phyloP scores from a whole-genome alignment of 2,329 filamentous ascomycete species.

The Cercospora janseana region DNA sequence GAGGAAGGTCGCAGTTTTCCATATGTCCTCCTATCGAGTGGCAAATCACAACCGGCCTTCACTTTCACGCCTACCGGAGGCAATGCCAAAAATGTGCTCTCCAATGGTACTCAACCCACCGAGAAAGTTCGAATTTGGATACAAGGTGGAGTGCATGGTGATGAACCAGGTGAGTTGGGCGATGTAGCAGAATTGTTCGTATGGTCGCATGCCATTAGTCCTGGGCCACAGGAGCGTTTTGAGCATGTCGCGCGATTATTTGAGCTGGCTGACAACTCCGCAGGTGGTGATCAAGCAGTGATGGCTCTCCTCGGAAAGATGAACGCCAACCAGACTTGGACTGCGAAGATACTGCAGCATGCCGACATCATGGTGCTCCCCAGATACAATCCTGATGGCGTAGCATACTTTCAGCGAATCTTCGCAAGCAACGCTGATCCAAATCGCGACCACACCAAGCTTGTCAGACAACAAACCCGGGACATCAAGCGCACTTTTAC shows the following conservation, averaged over 20 bases:
- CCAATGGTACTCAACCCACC: slow-evolving; percentile 10
- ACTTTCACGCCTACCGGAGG: slow-evolving; percentile 12
- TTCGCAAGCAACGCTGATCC: slow-evolving; percentile 41
- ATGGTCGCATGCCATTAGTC: no score
- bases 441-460: slow-evolving; percentile 41
- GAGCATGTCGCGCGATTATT: no score
- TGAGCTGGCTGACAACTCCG: neutral
- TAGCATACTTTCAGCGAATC: slow-evolving; percentile 39
- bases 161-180: slow-evolving; percentile 34
- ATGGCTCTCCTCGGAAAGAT: slow-evolving; percentile 40
- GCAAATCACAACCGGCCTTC: neutral
- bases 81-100: slow-evolving; percentile 8
- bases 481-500: slow-evolving; percentile 38
- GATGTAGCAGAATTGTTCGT: neutral
- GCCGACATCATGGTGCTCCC: slow-evolving; percentile 40
- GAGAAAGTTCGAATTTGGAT: slow-evolving; percentile 41
- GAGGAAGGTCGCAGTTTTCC: slow-evolving; percentile 39
- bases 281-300: slow-evolving; percentile 38
- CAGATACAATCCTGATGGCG: slow-evolving; percentile 41
- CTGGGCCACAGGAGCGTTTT: no score
- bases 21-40: slow-evolving; percentile 33
- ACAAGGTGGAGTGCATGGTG: slow-evolving; percentile 40
- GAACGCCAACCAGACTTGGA: slow-evolving; percentile 37
- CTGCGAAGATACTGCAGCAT: slow-evolving; percentile 34
- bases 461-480: slow-evolving; percentile 38